phyloP scores from a whole-genome alignment of 805 yeast genomes.

The Kodamaea sagamina region DNA sequence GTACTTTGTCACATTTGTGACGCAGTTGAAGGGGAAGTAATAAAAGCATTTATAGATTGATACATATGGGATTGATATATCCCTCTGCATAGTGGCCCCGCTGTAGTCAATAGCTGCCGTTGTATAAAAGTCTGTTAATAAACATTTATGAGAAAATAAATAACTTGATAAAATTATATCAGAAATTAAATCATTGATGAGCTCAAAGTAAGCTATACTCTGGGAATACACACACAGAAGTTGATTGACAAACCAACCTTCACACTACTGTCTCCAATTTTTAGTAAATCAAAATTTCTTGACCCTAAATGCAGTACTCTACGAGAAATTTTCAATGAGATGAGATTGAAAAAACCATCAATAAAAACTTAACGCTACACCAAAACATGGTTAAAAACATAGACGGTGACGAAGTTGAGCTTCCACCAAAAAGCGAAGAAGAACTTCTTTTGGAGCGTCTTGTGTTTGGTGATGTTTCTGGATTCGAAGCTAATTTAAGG shows the following conservation, averaged over 20 bases:
- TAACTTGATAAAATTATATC: too few species aligned
- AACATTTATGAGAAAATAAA: slow-evolving; percentile 3
- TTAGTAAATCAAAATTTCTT: too few species aligned
- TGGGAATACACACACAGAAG: too few species aligned
- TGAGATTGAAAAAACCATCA: not conserved
- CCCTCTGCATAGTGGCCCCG: slow-evolving; percentile 4
- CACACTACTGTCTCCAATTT: too few species aligned
- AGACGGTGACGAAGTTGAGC: slow-evolving; percentile 24
- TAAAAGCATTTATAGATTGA: slow-evolving; percentile 18
- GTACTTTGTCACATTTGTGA: slow-evolving; percentile 54
- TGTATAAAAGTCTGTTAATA: slow-evolving; percentile 6
- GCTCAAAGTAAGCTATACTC: too few species aligned
- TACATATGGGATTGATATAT: slow-evolving; percentile 4
- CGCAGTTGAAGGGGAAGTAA: slow-evolving; percentile 22
- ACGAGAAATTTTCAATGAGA: slow-evolving; percentile 6
- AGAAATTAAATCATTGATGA: too few species aligned
- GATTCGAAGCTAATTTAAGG: slow-evolving; percentile 66
- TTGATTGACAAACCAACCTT: too few species aligned
- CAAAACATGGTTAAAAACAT: slow-evolving; percentile 15
- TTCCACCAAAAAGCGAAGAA: slow-evolving; percentile 81
- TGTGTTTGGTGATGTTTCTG: slow-evolving; percentile 85
- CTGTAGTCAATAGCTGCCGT: slow-evolving; percentile 7
- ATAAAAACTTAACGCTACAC: not conserved
- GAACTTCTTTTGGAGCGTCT: slow-evolving; percentile 77
- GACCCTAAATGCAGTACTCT: not conserved